Conservation (phyloP, 2,329 filamentous ascomycete species). For the Penicillium palitans region DNA sequence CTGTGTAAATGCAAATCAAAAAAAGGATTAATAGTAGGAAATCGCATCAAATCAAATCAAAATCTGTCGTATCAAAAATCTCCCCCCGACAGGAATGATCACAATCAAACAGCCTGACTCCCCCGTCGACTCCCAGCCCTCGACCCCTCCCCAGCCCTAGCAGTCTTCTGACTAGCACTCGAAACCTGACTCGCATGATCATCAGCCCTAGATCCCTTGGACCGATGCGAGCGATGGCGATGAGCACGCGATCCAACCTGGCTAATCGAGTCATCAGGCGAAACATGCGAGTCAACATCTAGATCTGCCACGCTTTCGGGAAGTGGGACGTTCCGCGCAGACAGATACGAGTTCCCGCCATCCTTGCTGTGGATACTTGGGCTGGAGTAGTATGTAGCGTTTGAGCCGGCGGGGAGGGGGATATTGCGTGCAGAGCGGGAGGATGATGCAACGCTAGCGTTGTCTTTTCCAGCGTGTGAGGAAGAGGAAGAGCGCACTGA, state of each 20-base stretch:
- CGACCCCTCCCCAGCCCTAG: slow-evolving; percentile 35
- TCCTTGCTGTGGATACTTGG: slow-evolving; percentile 8
- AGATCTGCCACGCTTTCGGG: slow-evolving; percentile 36
- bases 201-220: slow-evolving; percentile 33
- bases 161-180: slow-evolving; percentile 33
- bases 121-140: slow-evolving; percentile 31
- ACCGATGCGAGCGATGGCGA: slow-evolving; percentile 30
- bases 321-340: slow-evolving; percentile 32
- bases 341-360: slow-evolving; percentile 14
- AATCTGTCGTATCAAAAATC: slow-evolving; percentile 6
- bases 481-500: slow-evolving; percentile 5
- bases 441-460: slow-evolving; percentile 31
- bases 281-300: slow-evolving; percentile 59
- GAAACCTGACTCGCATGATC: slow-evolving; percentile 44
- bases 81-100: slow-evolving; percentile 1
- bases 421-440: slow-evolving; percentile 40
- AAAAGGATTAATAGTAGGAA: slow-evolving; percentile 1
- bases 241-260: slow-evolving; percentile 54
- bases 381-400: slow-evolving; percentile 23
- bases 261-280: slow-evolving; percentile 76
- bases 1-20: slow-evolving; percentile 10
- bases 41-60: neutral
- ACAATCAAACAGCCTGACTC: slow-evolving; percentile 29
- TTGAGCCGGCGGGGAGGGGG: slow-evolving; percentile 38
- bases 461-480: slow-evolving; percentile 11